Evolutionary conservation across 306 rosid genomes (phyloP).

Genomic region (Prunus salicina): DNA sequence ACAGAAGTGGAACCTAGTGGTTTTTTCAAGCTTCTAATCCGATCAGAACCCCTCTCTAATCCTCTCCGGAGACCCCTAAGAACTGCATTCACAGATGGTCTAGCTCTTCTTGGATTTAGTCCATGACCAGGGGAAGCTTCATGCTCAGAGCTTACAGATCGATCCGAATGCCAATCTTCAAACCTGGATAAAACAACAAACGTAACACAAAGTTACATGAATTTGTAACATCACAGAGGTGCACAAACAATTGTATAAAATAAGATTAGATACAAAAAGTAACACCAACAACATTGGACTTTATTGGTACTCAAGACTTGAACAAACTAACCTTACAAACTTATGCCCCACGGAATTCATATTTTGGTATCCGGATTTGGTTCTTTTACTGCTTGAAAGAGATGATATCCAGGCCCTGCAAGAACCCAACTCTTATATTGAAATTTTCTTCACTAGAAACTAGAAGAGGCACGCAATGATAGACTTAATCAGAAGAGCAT

Average conservation of each 20-base stretch:
- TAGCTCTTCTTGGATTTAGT: conserved; percentile 27
- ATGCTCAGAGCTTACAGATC: conserved; percentile 36
- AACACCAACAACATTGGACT: background rate
- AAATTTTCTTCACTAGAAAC: background rate
- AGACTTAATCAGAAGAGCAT: background rate
- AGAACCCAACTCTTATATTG: background rate
- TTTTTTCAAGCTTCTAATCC: conserved; percentile 18
- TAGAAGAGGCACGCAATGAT: background rate
- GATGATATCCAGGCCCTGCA: conserved; percentile 19
- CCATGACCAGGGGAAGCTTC: conserved; percentile 26
- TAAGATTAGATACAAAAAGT: background rate
- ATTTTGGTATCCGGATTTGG: background rate
- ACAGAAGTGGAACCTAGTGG: conserved; percentile 11
- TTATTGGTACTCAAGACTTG: background rate
- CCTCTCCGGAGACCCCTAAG: conserved; percentile 21
- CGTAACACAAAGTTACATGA: background rate
- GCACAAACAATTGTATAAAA: background rate
- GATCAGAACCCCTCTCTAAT: conserved; percentile 24
- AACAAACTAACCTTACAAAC: conserved; percentile 63
- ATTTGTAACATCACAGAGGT: background rate
- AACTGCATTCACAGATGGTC: conserved; percentile 27
- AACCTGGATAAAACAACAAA: conserved; percentile 41
- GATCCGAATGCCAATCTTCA: conserved; percentile 55
- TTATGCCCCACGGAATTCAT: conserved; percentile 42
- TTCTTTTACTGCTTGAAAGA: background rate